Conservation (phyloP, 768 basidiomycete genomes). For the Crepidotus variabilis region DNA sequence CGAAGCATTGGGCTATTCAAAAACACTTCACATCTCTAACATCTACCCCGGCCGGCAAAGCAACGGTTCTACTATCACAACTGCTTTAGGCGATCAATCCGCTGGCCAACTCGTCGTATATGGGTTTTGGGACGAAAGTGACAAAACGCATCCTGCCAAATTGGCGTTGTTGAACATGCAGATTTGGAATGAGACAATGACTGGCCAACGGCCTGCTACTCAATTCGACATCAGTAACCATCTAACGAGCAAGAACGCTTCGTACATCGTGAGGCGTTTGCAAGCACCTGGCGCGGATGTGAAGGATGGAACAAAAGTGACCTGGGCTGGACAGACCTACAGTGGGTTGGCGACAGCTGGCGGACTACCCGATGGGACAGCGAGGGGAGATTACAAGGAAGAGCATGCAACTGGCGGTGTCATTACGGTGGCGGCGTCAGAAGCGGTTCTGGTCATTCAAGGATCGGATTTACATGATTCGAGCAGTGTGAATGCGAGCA, state of each 20-base stretch:
- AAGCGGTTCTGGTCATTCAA: constrained; percentile 22
- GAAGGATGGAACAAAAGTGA: constrained; percentile 37
- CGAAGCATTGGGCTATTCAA: constrained; percentile 43
- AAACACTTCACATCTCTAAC: constrained; percentile 40
- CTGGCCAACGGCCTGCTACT: constrained; percentile 34
- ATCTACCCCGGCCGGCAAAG: constrained; percentile 48
- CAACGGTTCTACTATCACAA: constrained; percentile 51
- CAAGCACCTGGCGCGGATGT: constrained; percentile 48
- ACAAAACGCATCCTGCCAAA: constrained; percentile 34
- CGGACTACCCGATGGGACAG: constrained; percentile 22
- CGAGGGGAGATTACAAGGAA: constrained; percentile 33
- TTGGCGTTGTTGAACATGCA: constrained; percentile 47
- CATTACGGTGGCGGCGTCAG: constrained; percentile 24
- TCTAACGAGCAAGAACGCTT: constrained; percentile 21
- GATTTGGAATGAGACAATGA: constrained; percentile 46
- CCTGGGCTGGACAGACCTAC: constrained; percentile 50
- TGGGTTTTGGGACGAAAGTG: constrained; percentile 42
- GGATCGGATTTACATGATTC: background rate
- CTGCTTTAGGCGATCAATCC: constrained; percentile 42
- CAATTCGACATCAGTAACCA: constrained; percentile 44
- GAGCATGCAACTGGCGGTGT: constrained; percentile 28
- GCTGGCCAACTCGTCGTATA: constrained; percentile 48
- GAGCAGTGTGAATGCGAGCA: too few relatives aligned
- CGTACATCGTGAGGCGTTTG: constrained; percentile 36
- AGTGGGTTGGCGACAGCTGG: constrained; percentile 15